Conservation (phyloP, 208 protist species). For the Trypanosoma melophagium region DNA sequence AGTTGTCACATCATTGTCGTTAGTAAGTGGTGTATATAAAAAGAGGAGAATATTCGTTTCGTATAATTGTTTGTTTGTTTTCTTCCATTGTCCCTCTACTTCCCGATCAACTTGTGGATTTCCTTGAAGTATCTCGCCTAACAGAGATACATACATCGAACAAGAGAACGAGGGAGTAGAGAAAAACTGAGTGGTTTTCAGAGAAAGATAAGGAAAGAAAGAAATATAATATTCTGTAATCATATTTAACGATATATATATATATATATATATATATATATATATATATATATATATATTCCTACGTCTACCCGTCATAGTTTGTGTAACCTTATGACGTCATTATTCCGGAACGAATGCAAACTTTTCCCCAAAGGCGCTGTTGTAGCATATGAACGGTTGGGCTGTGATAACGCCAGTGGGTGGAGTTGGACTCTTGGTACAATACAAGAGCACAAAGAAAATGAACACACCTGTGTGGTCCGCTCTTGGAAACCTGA, state of each 20-base stretch:
- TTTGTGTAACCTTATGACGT: not conserved
- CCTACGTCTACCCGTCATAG: too few species aligned
- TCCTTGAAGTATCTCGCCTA: not conserved
- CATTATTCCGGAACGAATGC: not conserved
- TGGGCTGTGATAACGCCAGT: slow-evolving; percentile 1
- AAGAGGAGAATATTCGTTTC: too few species aligned
- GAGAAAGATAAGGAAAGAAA: slow-evolving; percentile 15
- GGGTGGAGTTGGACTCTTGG: slow-evolving; percentile 25
- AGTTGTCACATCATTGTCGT: too few species aligned
- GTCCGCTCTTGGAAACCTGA: slow-evolving; percentile 18
- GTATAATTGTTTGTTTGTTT: not conserved
- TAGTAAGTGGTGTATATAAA: too few species aligned
- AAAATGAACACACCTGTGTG: slow-evolving; percentile 7
- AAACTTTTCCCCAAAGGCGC: not conserved
- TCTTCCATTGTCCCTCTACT: not conserved
- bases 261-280: too few species aligned
- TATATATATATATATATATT: too few species aligned
- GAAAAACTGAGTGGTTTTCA: not conserved
- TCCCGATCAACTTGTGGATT: not conserved
- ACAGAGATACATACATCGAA: not conserved
- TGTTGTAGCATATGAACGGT: slow-evolving; percentile 27
- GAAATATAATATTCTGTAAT: slow-evolving; percentile 3
- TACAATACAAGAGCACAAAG: slow-evolving; percentile 5
- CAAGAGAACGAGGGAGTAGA: not conserved
- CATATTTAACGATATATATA: slow-evolving; percentile 6